These are phyloP conservation scores for Chaetomiaceae sp. DNA, from an alignment of 2,329 filamentous ascomycete species.

Conservation along the genomic window DNA sequence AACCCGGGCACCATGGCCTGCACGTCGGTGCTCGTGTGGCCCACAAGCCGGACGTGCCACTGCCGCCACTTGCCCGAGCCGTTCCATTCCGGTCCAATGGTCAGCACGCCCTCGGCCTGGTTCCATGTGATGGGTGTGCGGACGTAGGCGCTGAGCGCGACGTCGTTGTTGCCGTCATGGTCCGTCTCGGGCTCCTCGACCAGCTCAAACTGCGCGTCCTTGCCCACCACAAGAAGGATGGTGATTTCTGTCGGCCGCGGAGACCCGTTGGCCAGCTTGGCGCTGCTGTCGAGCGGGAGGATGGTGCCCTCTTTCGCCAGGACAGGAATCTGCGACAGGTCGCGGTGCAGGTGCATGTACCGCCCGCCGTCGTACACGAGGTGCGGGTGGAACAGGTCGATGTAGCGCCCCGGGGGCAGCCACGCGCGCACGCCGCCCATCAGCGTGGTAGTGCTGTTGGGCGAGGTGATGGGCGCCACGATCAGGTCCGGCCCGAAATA, in stretches of 20 bases:
- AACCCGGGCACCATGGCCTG: constrained; percentile 4
- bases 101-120: constrained; percentile 19
- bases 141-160: constrained; percentile 11
- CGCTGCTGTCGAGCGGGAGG: constrained; percentile 48
- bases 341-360: constrained; percentile 47
- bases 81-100: constrained; percentile 23
- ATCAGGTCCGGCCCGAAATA: constrained; percentile 55
- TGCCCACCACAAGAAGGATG: constrained; percentile 44
- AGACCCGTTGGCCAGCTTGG: constrained; percentile 43
- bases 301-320: constrained; percentile 54
- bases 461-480: constrained; percentile 52
- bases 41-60: constrained; percentile 26
- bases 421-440: constrained; percentile 49
- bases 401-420: constrained; percentile 51
- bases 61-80: constrained; percentile 12
- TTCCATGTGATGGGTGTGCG: constrained; percentile 24
- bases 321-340: constrained; percentile 47
- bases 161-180: not conserved
- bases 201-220: constrained; percentile 45
- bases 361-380: constrained; percentile 54
- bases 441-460: constrained; percentile 43
- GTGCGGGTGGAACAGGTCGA: constrained; percentile 54
- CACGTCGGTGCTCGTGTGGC: constrained; percentile 17
- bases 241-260: constrained; percentile 45
- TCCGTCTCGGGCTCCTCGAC: constrained; percentile 40